Percentiles rank a stretch among this genome's conserved stretches.
These are phyloP conservation scores for California macrophylla DNA, from an alignment of 441 rosid genomes.

Conservation along the genomic window DNA sequence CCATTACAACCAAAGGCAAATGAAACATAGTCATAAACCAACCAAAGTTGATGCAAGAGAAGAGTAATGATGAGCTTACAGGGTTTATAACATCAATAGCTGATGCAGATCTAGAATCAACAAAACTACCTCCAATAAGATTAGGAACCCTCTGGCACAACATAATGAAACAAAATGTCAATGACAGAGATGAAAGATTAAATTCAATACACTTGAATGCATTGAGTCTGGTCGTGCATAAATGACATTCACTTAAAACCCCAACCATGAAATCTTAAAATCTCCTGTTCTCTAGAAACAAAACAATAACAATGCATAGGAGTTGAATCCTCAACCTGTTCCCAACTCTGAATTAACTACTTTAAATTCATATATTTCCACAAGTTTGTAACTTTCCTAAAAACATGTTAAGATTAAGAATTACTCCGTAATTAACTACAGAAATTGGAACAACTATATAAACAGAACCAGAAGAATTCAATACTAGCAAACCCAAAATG, in stretches of 20 bases:
- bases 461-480: no score
- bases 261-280: background rate
- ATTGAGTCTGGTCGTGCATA: background rate
- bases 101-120: conserved; percentile 52
- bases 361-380: background rate
- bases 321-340: background rate
- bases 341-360: background rate
- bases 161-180: background rate
- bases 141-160: conserved; percentile 63
- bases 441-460: no score
- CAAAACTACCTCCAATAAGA: conserved; percentile 71
- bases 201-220: background rate
- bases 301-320: background rate
- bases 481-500: background rate
- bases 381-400: background rate
- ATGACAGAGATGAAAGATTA: background rate
- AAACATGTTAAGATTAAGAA: background rate
- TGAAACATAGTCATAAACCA: background rate
- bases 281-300: background rate
- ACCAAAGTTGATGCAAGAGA: background rate
- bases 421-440: background rate
- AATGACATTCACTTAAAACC: background rate
- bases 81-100: conserved; percentile 71
- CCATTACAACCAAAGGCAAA: conserved; percentile 11
- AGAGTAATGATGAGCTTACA: conserved; percentile 31